Conservation (phyloP, 2,329 filamentous ascomycete genomes). For the Ophiognomonia clavigignenti-juglandacearum region DNA sequence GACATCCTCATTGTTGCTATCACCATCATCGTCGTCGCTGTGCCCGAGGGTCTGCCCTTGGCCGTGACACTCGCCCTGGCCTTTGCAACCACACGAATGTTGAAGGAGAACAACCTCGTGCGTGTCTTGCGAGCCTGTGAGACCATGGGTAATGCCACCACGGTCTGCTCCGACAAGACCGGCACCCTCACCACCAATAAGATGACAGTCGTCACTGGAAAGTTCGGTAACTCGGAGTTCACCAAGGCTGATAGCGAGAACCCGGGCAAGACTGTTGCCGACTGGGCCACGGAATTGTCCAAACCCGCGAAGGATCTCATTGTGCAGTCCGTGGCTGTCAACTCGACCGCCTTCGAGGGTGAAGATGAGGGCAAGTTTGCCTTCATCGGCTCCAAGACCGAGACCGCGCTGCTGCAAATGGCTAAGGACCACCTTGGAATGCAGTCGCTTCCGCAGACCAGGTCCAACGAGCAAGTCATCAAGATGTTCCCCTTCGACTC, state of each 20-base stretch:
- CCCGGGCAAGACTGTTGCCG: slow-evolving; percentile 47
- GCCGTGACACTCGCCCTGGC: slow-evolving; percentile 74
- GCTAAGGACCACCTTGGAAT: slow-evolving; percentile 63
- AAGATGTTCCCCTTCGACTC: slow-evolving; percentile 75
- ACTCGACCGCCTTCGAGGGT: slow-evolving; percentile 73
- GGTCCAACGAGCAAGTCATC: slow-evolving; percentile 46
- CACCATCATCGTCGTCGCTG: slow-evolving; percentile 75
- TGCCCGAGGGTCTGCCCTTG: slow-evolving; percentile 71
- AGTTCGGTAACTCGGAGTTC: slow-evolving; percentile 42
- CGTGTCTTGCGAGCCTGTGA: slow-evolving; percentile 73
- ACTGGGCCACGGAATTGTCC: slow-evolving; percentile 16
- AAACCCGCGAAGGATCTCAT: slow-evolving; percentile 50
- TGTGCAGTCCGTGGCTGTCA: slow-evolving; percentile 56
- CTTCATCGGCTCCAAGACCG: slow-evolving; percentile 75
- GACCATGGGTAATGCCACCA: slow-evolving; percentile 75
- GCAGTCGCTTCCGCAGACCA: slow-evolving; percentile 59
- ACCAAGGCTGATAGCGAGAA: slow-evolving; percentile 38
- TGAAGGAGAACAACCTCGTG: slow-evolving; percentile 73
- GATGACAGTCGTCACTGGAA: slow-evolving; percentile 62
- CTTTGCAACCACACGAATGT: slow-evolving; percentile 72
- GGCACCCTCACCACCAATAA: slow-evolving; percentile 65
- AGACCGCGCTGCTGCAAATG: slow-evolving; percentile 68
- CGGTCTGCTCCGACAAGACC: slow-evolving; percentile 65
- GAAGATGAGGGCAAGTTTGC: slow-evolving; percentile 61
- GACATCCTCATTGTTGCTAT: slow-evolving; percentile 74